These are phyloP conservation scores for Stygiomarasmius scandens DNA, from an alignment of 1,284 basidiomycete genomes.

Conservation along the genomic window DNA sequence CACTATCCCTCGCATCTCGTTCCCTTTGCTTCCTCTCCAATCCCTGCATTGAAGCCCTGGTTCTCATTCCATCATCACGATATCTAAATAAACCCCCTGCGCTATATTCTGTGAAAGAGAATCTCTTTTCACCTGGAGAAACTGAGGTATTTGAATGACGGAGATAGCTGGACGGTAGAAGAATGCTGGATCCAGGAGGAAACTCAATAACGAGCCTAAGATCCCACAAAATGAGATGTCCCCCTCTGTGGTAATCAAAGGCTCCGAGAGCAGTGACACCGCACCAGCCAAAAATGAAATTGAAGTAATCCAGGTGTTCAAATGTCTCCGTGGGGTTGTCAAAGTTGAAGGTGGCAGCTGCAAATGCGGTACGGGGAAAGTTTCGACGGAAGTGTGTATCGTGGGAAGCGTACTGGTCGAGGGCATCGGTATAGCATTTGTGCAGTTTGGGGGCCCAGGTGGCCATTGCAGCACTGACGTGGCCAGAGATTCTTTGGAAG, in stretches of 20 bases:
- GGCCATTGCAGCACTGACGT: background rate
- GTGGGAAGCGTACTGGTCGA: too few species aligned
- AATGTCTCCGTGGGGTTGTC: background rate
- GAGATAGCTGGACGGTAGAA: slow-evolving; percentile 11
- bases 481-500: background rate
- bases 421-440: too few species aligned
- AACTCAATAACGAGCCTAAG: slow-evolving; percentile 13
- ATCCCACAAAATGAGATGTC: slow-evolving; percentile 16
- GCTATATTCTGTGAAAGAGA: slow-evolving; percentile 13
- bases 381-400: background rate
- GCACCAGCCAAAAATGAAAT: slow-evolving; percentile 13
- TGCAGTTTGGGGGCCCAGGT: background rate
- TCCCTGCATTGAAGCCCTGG: too few species aligned
- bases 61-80: slow-evolving; percentile 6
- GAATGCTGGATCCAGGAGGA: slow-evolving; percentile 13
- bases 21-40: too few species aligned
- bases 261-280: slow-evolving; percentile 10
- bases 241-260: slow-evolving; percentile 8
- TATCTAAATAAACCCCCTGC: slow-evolving; percentile 12
- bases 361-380: slow-evolving; percentile 10
- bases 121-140: background rate
- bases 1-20: too few species aligned
- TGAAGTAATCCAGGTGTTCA: slow-evolving; percentile 8
- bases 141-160: slow-evolving; percentile 10
- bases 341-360: slow-evolving; percentile 13